Evolutionary conservation across 306 rosid genomes (phyloP), one percentile per base, ranked within the genome.

Genomic region (Trichosanthes cucumerina): DNA sequence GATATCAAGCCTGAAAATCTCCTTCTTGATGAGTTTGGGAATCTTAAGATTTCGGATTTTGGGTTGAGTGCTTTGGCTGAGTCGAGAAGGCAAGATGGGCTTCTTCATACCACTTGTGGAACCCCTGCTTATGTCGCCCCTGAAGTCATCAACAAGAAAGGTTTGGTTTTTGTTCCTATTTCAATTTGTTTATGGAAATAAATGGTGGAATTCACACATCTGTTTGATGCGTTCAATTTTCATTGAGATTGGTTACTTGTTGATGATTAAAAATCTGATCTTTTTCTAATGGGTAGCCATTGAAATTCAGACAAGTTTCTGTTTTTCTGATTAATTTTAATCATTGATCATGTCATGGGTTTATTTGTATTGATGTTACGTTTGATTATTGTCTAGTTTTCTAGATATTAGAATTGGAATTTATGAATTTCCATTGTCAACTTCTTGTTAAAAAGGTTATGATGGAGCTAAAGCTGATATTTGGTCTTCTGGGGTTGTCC

Each of bases 401-500:
- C 49, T 0, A 44, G 57, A 52, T 52, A 26, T 59, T 28, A 31
- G 69, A 28, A 14, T 62, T 31, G 70, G n/a, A 7, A 31, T 7
- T 63, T 9, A 63, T 63, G 41, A 16, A 63, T 31, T 31, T 63
- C 0, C 1, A 31, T 33, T 63, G 11, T 31, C 9, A 11, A n/a
- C 26, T 31, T 86, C 89, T 56, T 82, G 36, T 80, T 86, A 73
- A 52, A 86, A 83, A 85, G 94, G 96, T 4, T 93, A 93, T 63
- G 93, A 87, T 63, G 96, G 96, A 6, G 90, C 91, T 13, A 88
- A 82, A 62, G 89, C 91, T 1, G 97, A 91, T 63, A 91, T 81
- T 23, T 91, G 97, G 96, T 93, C 94, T 0, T 91, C 94, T 78
- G 94, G 97, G 13, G 94, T 92, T 5, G 81, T 91, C 41, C 88